Evolutionary conservation across 2,329 filamentous ascomycete species (phyloP).

Genomic region (Canariomyces notabilis): DNA sequence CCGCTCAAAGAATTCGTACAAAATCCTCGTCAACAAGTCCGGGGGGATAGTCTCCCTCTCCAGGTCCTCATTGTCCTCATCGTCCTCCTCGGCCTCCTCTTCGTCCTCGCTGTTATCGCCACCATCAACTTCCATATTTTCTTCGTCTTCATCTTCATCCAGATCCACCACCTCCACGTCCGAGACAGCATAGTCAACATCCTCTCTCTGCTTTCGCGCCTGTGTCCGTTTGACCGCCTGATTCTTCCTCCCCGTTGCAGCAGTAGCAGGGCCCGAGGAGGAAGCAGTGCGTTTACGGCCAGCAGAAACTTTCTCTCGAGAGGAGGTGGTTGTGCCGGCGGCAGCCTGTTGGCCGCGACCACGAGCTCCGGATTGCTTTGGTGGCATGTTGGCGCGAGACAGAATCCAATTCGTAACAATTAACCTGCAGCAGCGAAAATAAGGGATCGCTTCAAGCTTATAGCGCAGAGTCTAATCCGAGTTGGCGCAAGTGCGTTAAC

Average conservation of each 20-base stretch:
- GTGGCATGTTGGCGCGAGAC: conserved; percentile 35
- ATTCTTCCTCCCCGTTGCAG: conserved; percentile 4
- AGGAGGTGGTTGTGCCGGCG: neutral
- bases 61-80: conserved; percentile 19
- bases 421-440: too few relatives aligned
- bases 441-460: too few relatives aligned
- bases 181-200: conserved; percentile 4
- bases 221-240: conserved; percentile 17
- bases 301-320: neutral
- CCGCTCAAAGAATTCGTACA: conserved; percentile 74
- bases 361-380: conserved; percentile 32
- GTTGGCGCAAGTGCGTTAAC: too few relatives aligned
- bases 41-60: conserved; percentile 56
- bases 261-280: conserved; percentile 6
- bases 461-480: too few relatives aligned
- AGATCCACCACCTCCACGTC: neutral
- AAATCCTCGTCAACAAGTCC: conserved; percentile 67
- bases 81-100: conserved; percentile 20
- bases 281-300: conserved; percentile 9
- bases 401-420: too few relatives aligned
- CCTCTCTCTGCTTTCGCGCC: neutral
- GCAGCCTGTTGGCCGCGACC: conserved; percentile 4
- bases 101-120: conserved; percentile 21
- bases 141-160: conserved; percentile 2
- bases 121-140: conserved; percentile 8